Evolutionary conservation across 1,284 basidiomycete genomes (phyloP).

Genomic region (Lignosus rhinocerotis): DNA sequence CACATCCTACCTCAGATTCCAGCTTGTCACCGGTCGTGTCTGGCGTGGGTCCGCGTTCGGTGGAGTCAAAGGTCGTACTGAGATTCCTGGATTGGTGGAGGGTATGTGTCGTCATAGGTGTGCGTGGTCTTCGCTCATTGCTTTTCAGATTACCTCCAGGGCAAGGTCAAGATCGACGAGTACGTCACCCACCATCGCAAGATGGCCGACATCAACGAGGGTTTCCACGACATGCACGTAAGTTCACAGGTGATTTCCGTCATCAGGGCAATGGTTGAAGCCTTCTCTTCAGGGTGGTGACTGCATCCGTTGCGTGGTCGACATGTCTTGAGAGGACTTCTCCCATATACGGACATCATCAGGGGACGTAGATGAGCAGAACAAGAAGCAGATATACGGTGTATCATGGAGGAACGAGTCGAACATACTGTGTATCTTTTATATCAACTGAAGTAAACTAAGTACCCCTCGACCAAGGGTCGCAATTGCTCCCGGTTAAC

Average conservation of each 20-base stretch:
- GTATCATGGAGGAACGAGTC: slow-evolving; percentile 19
- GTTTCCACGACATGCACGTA: slow-evolving; percentile 96
- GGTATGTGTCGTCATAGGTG: slow-evolving; percentile 41
- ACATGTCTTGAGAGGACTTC: slow-evolving; percentile 48
- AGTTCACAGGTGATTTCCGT: slow-evolving; percentile 35
- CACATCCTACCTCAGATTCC: slow-evolving; percentile 57
- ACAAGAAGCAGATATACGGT: slow-evolving; percentile 6
- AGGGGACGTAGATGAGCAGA: slow-evolving; percentile 8
- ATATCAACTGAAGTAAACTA: not conserved
- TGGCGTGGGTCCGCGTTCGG: slow-evolving; percentile 98
- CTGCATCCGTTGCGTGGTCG: slow-evolving; percentile 91
- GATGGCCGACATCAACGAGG: slow-evolving; percentile 82
- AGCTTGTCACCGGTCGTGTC: slow-evolving; percentile 82
- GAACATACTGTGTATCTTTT: slow-evolving; percentile 13
- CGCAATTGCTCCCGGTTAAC: too few relatives aligned
- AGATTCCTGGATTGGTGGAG: slow-evolving; percentile 87
- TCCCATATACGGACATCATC: not conserved
- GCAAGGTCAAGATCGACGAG: slow-evolving; percentile 83
- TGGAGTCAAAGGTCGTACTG: slow-evolving; percentile 96
- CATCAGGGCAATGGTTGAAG: not conserved
- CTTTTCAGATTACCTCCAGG: slow-evolving; percentile 65
- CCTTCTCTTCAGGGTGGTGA: slow-evolving; percentile 62
- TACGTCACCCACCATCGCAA: slow-evolving; percentile 84
- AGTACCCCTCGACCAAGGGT: not conserved
- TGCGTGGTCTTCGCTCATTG: not conserved